phyloP scores from a whole-genome alignment of 192 early-diverging fungal species.

The Coemansia sp. region DNA sequence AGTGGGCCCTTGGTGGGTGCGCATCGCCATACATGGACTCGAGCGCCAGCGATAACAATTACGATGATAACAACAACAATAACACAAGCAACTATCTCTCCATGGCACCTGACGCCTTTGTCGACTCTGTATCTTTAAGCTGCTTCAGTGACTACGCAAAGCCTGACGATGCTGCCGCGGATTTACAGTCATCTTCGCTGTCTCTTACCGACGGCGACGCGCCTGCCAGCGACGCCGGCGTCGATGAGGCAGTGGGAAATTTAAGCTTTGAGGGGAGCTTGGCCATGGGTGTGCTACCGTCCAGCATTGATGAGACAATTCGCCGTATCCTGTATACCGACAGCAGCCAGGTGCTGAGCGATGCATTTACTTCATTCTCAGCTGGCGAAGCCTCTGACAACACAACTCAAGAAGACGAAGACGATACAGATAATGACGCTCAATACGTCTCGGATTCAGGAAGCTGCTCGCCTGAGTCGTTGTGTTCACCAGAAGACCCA shows the following conservation, averaged over 20 bases:
- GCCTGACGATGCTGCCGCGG: conserved; percentile 13
- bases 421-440: conserved; percentile 20
- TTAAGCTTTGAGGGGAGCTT: conserved; percentile 3
- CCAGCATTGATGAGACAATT: conserved; percentile 45
- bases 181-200: conserved; percentile 24
- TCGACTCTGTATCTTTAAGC: conserved; percentile 9
- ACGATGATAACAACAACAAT: conserved; percentile 7
- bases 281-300: conserved; percentile 25
- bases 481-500: conserved; percentile 27
- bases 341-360: conserved; percentile 39
- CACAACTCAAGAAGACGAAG: conserved; percentile 15
- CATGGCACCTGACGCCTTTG: conserved; percentile 17
- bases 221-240: neutral
- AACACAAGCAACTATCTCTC: conserved; percentile 29
- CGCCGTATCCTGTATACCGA: conserved; percentile 44
- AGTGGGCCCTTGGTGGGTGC: conserved; percentile 34
- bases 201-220: conserved; percentile 10
- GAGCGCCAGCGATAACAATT: too few relatives aligned
- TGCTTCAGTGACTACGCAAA: conserved; percentile 21
- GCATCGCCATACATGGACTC: conserved; percentile 22
- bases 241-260: neutral
- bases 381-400: neutral
- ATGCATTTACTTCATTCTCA: conserved; percentile 48
- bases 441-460: conserved; percentile 34
- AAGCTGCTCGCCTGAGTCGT: conserved; percentile 34